Evolutionary conservation across 2,329 filamentous ascomycete species (phyloP).

Genomic region (Penicillium freii): DNA sequence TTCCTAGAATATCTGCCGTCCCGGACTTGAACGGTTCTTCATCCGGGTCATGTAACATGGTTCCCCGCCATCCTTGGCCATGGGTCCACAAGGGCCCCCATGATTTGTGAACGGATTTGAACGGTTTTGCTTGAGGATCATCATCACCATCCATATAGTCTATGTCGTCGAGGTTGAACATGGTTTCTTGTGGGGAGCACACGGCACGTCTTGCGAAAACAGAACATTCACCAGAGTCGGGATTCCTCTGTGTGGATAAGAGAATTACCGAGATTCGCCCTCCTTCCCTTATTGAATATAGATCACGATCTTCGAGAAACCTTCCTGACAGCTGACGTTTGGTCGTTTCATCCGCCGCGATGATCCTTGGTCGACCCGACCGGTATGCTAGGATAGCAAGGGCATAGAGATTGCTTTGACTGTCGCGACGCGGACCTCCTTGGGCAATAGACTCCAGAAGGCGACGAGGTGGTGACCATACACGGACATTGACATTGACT

Average conservation of each 20-base stretch:
- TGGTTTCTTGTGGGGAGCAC: background rate
- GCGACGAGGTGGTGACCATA: background rate
- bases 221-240: background rate
- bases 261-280: background rate
- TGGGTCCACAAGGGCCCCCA: background rate
- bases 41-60: background rate
- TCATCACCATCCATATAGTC: background rate
- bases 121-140: background rate
- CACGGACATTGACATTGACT: background rate
- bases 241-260: background rate
- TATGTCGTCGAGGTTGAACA: background rate
- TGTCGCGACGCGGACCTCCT: background rate
- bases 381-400: background rate
- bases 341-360: background rate
- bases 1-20: background rate
- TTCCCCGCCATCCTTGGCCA: background rate
- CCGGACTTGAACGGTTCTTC: background rate
- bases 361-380: background rate
- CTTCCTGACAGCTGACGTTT: background rate
- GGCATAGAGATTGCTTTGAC: background rate
- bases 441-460: background rate
- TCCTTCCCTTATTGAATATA: background rate
- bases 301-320: background rate
- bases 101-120: background rate
- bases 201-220: background rate